A percentile compares a stretch with the other conserved stretches of the same genome.
Evolutionary conservation across 2,329 filamentous ascomycete species (phyloP).

Genomic region (Pseudogymnoascus sp.): DNA sequence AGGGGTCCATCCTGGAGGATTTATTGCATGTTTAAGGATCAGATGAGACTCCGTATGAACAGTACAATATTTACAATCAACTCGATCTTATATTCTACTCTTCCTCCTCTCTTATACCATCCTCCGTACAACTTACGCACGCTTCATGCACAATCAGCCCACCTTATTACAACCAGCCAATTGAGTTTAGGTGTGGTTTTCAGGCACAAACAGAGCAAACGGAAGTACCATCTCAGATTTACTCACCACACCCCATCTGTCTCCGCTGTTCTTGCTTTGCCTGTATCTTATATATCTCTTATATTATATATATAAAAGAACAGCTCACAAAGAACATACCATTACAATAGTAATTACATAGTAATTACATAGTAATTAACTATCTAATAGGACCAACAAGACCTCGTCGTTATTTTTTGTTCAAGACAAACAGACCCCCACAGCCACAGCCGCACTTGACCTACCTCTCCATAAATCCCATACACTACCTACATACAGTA

Average conservation of each 20-base stretch:
- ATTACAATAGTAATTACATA: too few species aligned
- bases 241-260: background rate
- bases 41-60: background rate
- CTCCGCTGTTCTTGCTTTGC: background rate
- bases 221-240: background rate
- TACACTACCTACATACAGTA: background rate
- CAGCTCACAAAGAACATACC: background rate
- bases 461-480: too few species aligned
- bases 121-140: background rate
- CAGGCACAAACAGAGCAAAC: background rate
- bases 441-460: background rate
- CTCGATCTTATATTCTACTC: background rate
- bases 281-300: background rate
- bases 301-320: background rate
- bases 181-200: background rate
- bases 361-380: background rate
- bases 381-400: background rate
- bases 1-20: background rate
- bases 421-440: background rate
- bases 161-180: slow-evolving; percentile 2
- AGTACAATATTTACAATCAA: background rate
- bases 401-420: background rate
- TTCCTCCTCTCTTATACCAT: background rate
- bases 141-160: background rate
- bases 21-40: background rate